Base-by-base conservation (phyloP, 169 alveolate genomes). In the Plasmodium gaboni region DNA sequence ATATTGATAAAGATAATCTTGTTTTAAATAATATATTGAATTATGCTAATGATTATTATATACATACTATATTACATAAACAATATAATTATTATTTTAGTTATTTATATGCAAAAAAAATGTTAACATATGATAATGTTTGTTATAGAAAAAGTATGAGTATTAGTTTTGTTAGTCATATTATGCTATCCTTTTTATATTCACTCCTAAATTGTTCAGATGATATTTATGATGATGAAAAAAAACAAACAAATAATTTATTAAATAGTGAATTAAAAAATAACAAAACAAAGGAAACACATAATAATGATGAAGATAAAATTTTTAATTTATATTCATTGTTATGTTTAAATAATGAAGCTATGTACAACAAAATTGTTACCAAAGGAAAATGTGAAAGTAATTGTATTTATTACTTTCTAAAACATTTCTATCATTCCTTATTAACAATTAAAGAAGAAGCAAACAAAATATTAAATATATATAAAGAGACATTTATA, bases 91-190 rank as follows among this genome's bases (percentile, higher is more conserved):
- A 86, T 57, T 86, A 86, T 44, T 86, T 86, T 59, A 86, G 92
- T 74, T 86, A 71, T 53, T 61, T 86, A 57, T 86, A 59, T 67
- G 92, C 92, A 44, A 86, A 86, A 46, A 86, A 86, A 86, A 70
- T 86, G 87, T 32, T 86, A 60, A 59, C 78, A 12, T 86, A 86
- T 51, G 92, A 86, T 51, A 86, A 86, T 67, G 92, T 86, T 12
- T 86, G 92, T 65, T 86, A 86, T 26, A 28, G 92, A 38, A 86
- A 86, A 70, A 86, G 92, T 50, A 86, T 86, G 92, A 86, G 92
- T 57, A 86, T 86, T 15, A 86, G 92, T 26, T 86, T 86, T 42
- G 92, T 86, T 13, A 86, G 92, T 24, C 92, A 86, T 22, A 86
- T 86, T 24, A 86, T 86, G 70, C 32, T 86, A 67, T 86, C 92